Percentiles rank a stretch among this genome's conserved stretches.
These are phyloP conservation scores for Quercus parvula DNA, from an alignment of 306 rosid species.

Conservation along the genomic window DNA sequence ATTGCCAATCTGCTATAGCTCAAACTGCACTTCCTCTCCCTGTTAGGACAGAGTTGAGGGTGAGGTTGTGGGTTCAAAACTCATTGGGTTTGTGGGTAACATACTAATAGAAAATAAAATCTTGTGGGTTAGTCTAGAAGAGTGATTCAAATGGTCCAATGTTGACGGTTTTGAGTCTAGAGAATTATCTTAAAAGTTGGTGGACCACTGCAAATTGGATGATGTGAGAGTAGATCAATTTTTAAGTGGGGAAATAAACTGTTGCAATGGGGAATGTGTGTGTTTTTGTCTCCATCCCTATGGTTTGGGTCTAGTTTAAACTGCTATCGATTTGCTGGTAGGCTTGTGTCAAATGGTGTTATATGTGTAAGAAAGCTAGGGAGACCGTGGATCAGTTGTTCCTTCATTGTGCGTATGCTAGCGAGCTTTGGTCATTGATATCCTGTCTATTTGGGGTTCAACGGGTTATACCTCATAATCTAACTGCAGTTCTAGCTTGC, in stretches of 20 bases:
- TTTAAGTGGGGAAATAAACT: no score
- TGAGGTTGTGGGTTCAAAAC: background rate
- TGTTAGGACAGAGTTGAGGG: background rate
- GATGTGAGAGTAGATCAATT: background rate
- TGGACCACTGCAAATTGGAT: background rate
- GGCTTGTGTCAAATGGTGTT: no score
- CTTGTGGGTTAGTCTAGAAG: background rate
- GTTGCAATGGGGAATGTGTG: background rate
- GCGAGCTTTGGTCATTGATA: no score
- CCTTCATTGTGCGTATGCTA: no score
- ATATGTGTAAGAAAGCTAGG: no score
- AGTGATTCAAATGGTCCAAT: background rate
- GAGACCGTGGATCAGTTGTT: no score
- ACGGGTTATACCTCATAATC: no score
- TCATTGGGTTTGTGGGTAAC: background rate
- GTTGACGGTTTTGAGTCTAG: background rate
- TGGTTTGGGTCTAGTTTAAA: background rate
- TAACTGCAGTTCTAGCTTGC: no score
- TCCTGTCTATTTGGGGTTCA: no score
- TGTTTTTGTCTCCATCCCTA: background rate
- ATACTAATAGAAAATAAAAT: background rate
- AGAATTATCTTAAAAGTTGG: background rate
- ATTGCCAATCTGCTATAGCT: background rate
- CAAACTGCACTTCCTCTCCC: background rate
- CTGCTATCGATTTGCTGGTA: background rate